Base-by-base conservation (phyloP, 148 eudicot genomes). In the Selenicereus undatus region DNA sequence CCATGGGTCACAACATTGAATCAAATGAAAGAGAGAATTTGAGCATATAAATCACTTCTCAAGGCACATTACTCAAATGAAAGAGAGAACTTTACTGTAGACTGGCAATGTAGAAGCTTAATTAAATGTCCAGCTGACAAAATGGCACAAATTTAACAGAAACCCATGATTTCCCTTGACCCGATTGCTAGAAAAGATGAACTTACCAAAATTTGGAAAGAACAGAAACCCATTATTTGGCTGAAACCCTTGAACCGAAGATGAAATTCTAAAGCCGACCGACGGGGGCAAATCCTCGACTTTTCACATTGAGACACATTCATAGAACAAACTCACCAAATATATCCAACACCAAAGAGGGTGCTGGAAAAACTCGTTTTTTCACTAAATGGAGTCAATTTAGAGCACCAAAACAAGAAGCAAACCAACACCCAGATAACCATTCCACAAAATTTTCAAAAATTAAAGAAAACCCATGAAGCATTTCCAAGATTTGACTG, bases 401-500 rank as follows among this genome's bases (percentile, higher is more conserved):
- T 13, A 17, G 11, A 73, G 52, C 72, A 32, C 43, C 62, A 9
- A n/a, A n/a, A 35, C 35, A 72, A 75, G 42, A 82, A 79, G 60
- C 62, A 42, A 74, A 66, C n/a, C 39, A 30, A 80, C 7, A 83
- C 79, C 82, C 82, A 70, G 48, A 76, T 79, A 69, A 76, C 26
- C 62, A 56, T 5, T 62, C 26, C 70, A 48, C 36, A 48, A 42
- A 81, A 71, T 21, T 64, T 52, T 58, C 35, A 82, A 73, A 73
- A n/a, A 42, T 74, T 39, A 5, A 27, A 27, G 24, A 39, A 71
- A 76, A 11, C 76, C 82, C 75, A 65, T 50, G 42, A 27, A 39
- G 36, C 26, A 76, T n/a, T 71, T 29, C 24, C 79, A 71, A 83
- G 86, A 83, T 83, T 79, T 80, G 69, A 66, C 35, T 66, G 76